These are phyloP conservation scores for Coemansia sp. DNA, from an alignment of 192 early-diverging fungal species.

Conservation along the genomic window DNA sequence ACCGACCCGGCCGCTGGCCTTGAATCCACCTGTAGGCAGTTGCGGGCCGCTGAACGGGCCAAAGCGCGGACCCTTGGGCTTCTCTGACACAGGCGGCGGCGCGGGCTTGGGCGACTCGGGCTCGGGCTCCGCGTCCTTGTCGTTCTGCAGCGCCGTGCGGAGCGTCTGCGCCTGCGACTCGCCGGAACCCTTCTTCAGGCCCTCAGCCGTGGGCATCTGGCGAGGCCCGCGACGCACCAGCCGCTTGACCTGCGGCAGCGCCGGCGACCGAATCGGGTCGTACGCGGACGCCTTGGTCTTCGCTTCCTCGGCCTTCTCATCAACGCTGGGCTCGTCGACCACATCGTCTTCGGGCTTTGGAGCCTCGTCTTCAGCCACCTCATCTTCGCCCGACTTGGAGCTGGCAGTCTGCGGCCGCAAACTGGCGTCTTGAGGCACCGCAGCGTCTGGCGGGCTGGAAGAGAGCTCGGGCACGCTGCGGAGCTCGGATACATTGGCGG, in stretches of 20 bases:
- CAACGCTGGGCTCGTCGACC: conserved; percentile 2
- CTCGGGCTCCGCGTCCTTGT: conserved; percentile 29
- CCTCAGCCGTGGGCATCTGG: conserved; percentile 49
- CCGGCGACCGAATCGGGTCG: conserved; percentile 42
- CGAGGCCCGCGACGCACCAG: conserved; percentile 46
- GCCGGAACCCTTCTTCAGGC: conserved; percentile 30
- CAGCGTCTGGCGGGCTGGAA: not conserved
- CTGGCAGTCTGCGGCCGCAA: not conserved
- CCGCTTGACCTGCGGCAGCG: conserved; percentile 37
- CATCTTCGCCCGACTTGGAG: conserved; percentile 1
- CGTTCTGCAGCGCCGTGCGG: conserved; percentile 32
- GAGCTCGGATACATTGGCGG: not conserved
- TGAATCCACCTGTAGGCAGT: conserved; percentile 45
- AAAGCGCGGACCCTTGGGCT: conserved; percentile 33
- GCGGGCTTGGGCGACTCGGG: conserved; percentile 10
- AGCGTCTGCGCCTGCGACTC: conserved; percentile 50
- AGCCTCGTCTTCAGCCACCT: not conserved
- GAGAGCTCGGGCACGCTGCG: not conserved
- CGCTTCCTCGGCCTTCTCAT: conserved; percentile 6
- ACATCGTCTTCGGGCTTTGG: not conserved
- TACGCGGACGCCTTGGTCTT: conserved; percentile 1
- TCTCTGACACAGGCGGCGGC: conserved; percentile 19
- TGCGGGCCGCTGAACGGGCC: conserved; percentile 29
- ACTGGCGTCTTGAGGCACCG: not conserved
- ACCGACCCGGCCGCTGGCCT: conserved; percentile 38